Conservation (phyloP, 177 flowering plant species). For the Vitis hybrid region DNA sequence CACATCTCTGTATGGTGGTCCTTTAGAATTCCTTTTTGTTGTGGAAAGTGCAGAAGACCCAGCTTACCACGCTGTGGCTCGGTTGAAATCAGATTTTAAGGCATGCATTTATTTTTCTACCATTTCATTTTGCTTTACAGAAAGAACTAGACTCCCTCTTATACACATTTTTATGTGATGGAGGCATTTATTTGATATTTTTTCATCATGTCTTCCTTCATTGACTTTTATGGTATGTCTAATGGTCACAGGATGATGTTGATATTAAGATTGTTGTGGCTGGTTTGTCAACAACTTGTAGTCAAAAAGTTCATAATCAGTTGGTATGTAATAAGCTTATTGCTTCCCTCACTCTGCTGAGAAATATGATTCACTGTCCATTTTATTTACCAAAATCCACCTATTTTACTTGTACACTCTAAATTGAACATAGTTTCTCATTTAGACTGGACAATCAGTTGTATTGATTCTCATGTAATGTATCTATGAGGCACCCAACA, state of each 20-base stretch:
- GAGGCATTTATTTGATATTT: neutral
- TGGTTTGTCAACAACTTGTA: conserved; percentile 93
- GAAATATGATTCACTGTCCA: too few species aligned
- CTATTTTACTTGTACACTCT: too few species aligned
- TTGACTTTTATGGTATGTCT: conserved; percentile 6
- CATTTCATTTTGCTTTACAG: neutral
- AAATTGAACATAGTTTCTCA: too few species aligned
- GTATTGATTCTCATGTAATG: too few species aligned
- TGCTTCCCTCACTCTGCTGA: too few species aligned
- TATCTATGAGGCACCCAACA: too few species aligned
- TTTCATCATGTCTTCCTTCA: neutral
- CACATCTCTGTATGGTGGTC: conserved; percentile 94
- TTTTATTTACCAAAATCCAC: too few species aligned
- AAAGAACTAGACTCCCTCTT: neutral
- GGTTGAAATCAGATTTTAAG: conserved; percentile 56
- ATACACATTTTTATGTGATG: neutral
- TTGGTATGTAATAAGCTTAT: conserved; percentile 51
- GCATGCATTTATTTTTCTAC: conserved; percentile 24
- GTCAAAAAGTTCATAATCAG: conserved; percentile 98
- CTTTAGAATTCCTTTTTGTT: conserved; percentile 83
- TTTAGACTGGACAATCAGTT: too few species aligned
- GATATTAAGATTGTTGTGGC: conserved; percentile 80
- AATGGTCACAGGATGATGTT: conserved; percentile 55
- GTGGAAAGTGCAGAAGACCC: conserved; percentile 90
- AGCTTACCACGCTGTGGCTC: conserved; percentile 74